Conservation (phyloP, 139 green algal species). For the Nannochloris sp. region DNA sequence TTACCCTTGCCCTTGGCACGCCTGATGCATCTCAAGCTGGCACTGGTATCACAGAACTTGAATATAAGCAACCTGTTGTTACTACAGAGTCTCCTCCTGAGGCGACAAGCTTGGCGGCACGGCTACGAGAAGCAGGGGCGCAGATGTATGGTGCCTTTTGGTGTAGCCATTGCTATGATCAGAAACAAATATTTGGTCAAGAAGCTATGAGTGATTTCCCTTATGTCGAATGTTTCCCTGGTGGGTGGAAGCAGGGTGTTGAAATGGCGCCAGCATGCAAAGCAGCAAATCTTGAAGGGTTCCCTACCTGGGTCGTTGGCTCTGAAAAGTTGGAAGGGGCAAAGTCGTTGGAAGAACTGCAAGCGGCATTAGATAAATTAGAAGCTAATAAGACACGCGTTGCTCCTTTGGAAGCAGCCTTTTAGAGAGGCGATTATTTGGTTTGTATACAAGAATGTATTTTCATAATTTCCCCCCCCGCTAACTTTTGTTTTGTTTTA, state of each 20-base stretch:
- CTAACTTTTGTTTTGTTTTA: conserved; percentile 3
- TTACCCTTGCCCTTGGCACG: conserved; percentile 26
- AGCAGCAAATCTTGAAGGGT: conserved; percentile 72
- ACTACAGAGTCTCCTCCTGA: conserved; percentile 1
- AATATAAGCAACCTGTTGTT: conserved; percentile 31
- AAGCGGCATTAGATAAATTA: conserved; percentile 15
- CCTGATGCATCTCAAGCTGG: conserved; percentile 12
- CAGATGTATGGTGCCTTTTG: conserved; percentile 98
- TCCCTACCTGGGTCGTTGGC: conserved; percentile 95
- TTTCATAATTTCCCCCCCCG: neutral
- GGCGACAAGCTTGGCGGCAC: conserved; percentile 44
- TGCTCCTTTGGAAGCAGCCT: neutral
- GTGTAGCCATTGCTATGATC: conserved; percentile 94
- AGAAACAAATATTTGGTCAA: conserved; percentile 83
- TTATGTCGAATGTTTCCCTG: conserved; percentile 98
- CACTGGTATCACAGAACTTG: neutral
- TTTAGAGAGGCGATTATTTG: too few species aligned
- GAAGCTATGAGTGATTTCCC: conserved; percentile 79
- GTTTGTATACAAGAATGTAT: too few species aligned
- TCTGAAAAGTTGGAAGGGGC: conserved; percentile 54
- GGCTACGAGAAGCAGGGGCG: conserved; percentile 65
- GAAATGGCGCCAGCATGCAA: conserved; percentile 60
- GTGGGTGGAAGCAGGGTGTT: conserved; percentile 76
- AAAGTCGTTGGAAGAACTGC: conserved; percentile 35
- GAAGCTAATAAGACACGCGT: neutral